Conservation (phyloP, 2,329 filamentous ascomycete genomes). For the Lecanoromycetidae sp. region DNA sequence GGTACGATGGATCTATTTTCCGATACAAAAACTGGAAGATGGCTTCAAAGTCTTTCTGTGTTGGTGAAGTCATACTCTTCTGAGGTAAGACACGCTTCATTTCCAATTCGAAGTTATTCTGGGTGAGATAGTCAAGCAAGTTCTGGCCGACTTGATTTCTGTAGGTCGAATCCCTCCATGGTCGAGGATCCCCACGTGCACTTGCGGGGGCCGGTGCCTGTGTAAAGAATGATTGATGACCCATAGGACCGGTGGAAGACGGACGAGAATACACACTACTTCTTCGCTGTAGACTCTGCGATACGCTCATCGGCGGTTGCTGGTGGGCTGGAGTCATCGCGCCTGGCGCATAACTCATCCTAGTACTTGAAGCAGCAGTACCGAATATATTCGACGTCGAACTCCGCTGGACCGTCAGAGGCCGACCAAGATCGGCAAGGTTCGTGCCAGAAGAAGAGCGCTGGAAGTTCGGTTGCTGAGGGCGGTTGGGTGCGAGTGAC, state of each 20-base stretch:
- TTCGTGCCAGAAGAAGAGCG: conserved; percentile 74
- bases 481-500: conserved; percentile 71
- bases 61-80: conserved; percentile 85
- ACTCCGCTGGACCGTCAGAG: conserved; percentile 72
- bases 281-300: conserved; percentile 46
- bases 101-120: conserved; percentile 94
- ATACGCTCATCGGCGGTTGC: conserved; percentile 44
- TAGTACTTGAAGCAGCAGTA: conserved; percentile 45
- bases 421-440: conserved; percentile 54
- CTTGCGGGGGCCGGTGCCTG: conserved; percentile 70
- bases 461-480: conserved; percentile 76
- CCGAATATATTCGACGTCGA: conserved; percentile 60
- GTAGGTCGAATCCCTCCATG: conserved; percentile 67
- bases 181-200: conserved; percentile 74
- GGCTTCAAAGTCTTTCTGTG: conserved; percentile 93
- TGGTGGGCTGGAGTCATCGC: conserved; percentile 27
- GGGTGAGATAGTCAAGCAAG: conserved; percentile 77
- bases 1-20: conserved; percentile 85
- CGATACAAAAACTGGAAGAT: conserved; percentile 99
- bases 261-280: conserved; percentile 77
- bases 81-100: conserved; percentile 90
- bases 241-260: conserved; percentile 54
- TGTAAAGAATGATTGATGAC: conserved; percentile 89
- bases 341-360: conserved; percentile 49
- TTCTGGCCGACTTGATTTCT: conserved; percentile 78